Evolutionary conservation across 139 green algal species (phyloP), one percentile per base, ranked within the genome.

Genomic region (Protoeuglena noctilucae): DNA sequence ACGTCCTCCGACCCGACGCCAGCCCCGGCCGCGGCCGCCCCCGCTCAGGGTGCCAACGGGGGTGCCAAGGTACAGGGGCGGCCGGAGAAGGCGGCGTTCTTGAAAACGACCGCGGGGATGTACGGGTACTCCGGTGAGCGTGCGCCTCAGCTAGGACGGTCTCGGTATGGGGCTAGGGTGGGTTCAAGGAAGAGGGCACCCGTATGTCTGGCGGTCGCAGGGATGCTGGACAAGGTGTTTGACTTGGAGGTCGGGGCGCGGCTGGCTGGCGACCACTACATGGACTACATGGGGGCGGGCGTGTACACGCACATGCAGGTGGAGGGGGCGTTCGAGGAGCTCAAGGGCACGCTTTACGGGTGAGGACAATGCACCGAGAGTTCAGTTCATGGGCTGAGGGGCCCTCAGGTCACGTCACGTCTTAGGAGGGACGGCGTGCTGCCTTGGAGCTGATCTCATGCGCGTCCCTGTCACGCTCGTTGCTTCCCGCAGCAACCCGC

Each of bases 181-280:
- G 18, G 18, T 18, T 48, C 40, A 48, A 48, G 40, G 18, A 48
- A 48, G 40, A 48, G 40, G 18, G 18, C 19, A 18, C 19, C 40
- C 18, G 18, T 19, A 48, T 21, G 18, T 48, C 18, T 19, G 18
- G 18, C 18, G 40, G 19, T 48, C 40, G 19, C 18, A 48, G 40
- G 40, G 40, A 48, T 21, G 19, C 61, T 85, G 1, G 74, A 84
- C 46, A n/a, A 51, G 23, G 57, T 86, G 51, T 86, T 80, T 46
- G 49, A 68, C 0, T 46, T 39, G 2, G 78, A 85, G 60, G 62
- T 78, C 3, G 77, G 69, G 18, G 55, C 49, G 29, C 74, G 77
- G 53, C 74, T 86, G 72, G 49, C 57, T 3, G 53, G 64, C 4
- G 62, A 85, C 62, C 75, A 85, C 65, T 88, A 88, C 70, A 25